Conservation (phyloP, 2,329 filamentous ascomycete genomes). For the Diaporthe aspalathi region DNA sequence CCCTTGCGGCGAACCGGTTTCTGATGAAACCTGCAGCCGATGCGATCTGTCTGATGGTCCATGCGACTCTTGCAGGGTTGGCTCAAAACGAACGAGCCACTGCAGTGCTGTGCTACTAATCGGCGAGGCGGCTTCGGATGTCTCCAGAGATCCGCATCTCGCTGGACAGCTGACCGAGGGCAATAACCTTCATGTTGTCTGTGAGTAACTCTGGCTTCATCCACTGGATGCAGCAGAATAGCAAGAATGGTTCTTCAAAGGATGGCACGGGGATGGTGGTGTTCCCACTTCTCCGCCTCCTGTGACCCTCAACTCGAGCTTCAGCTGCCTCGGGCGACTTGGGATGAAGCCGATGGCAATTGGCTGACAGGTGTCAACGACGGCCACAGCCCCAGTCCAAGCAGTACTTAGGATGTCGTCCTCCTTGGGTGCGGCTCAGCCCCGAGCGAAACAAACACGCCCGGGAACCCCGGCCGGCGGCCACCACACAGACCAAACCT, state of each 20-base stretch:
- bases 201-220: background rate
- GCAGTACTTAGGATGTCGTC: background rate
- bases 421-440: slow-evolving; percentile 14
- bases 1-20: background rate
- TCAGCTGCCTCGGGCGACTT: background rate
- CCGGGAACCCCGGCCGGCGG: background rate
- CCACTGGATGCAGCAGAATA: background rate
- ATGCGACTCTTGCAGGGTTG: background rate
- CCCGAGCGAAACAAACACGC: slow-evolving; percentile 6
- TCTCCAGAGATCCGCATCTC: background rate
- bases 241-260: background rate
- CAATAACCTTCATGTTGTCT: background rate
- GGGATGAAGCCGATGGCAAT: slow-evolving; percentile 22
- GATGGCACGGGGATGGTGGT: background rate
- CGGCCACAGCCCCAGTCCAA: background rate
- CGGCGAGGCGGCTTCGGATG: slow-evolving; percentile 1
- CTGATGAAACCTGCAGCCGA: slow-evolving; percentile 18
- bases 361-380: slow-evolving; percentile 23
- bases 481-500: slow-evolving; percentile 28
- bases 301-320: slow-evolving; percentile 21
- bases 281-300: slow-evolving; percentile 14
- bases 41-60: background rate
- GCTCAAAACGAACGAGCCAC: slow-evolving; percentile 1
- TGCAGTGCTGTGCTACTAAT: background rate
- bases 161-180: background rate